phyloP scores from a whole-genome alignment of 305 asterid species.

The Caryopteris hybrid region DNA sequence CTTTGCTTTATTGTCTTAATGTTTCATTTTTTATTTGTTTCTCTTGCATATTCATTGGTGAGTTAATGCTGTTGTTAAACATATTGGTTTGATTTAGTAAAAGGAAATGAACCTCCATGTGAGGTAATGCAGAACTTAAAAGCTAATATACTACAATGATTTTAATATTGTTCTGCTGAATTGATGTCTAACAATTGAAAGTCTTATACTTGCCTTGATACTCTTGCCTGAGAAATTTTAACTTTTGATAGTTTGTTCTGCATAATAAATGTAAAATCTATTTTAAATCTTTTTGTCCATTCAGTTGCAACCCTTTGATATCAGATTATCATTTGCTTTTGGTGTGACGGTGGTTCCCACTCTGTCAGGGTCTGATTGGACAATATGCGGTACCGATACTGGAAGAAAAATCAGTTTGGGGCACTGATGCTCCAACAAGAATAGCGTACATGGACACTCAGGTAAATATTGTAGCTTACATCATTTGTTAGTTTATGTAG shows the following conservation, averaged over 20 bases:
- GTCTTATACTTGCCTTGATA: background rate
- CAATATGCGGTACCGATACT: conserved; percentile 96
- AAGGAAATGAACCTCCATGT: background rate
- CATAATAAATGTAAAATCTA: background rate
- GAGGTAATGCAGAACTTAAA: background rate
- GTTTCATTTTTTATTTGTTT: background rate
- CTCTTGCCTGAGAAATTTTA: background rate
- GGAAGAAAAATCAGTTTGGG: conserved; percentile 98
- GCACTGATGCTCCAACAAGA: conserved; percentile 98
- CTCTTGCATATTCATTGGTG: conserved; percentile 3
- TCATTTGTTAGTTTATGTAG: conserved; percentile 9
- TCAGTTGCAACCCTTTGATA: background rate
- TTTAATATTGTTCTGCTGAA: background rate
- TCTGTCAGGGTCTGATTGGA: conserved; percentile 80
- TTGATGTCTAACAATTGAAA: background rate
- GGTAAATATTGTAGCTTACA: conserved; percentile 32
- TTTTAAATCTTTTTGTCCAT: background rate
- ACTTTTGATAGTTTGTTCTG: background rate
- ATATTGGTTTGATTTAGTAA: background rate
- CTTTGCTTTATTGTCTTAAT: background rate
- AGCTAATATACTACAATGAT: conserved; percentile 3
- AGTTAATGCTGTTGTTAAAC: background rate
- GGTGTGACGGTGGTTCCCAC: conserved; percentile 15
- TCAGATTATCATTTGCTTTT: conserved; percentile 17
- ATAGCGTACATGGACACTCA: conserved; percentile 98